Evolutionary conservation across 148 eudicot species (phyloP).

Genomic region (Fallopia convolvulus): DNA sequence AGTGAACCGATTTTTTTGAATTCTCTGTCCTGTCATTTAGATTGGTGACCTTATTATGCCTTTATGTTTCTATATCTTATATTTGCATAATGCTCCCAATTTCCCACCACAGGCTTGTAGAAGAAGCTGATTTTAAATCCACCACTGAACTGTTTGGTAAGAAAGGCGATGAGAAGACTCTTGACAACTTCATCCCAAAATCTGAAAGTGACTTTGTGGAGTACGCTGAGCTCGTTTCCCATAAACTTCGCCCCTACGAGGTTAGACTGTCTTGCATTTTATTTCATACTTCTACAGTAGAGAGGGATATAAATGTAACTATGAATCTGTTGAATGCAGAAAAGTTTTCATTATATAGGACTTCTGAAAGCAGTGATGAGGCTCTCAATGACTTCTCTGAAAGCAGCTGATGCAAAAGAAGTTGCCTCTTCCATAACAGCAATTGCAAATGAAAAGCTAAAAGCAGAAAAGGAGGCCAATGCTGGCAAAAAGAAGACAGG

Average conservation of each 20-base stretch:
- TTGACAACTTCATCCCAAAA: slow-evolving; percentile 86
- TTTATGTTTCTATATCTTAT: not conserved
- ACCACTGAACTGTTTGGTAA: slow-evolving; percentile 69
- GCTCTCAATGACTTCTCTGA: slow-evolving; percentile 64
- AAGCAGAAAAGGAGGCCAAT: slow-evolving; percentile 94
- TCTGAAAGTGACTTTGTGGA: slow-evolving; percentile 83
- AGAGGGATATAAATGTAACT: not conserved
- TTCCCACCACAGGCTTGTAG: slow-evolving; percentile 58
- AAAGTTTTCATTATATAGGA: slow-evolving; percentile 88
- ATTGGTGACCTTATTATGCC: not conserved
- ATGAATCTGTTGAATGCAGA: slow-evolving; percentile 37
- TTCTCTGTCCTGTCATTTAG: not conserved
- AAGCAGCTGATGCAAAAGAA: slow-evolving; percentile 93
- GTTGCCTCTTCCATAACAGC: slow-evolving; percentile 84
- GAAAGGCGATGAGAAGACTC: slow-evolving; percentile 56
- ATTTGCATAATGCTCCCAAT: not conserved
- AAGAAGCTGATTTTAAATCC: slow-evolving; percentile 83
- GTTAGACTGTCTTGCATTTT: slow-evolving; percentile 20
- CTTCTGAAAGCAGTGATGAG: slow-evolving; percentile 83
- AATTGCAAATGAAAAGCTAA: slow-evolving; percentile 89
- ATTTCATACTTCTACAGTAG: not conserved
- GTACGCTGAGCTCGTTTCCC: slow-evolving; percentile 80
- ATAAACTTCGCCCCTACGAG: slow-evolving; percentile 83
- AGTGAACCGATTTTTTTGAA: not conserved
- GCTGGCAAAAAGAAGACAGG: slow-evolving; percentile 98